A percentile compares a stretch with the other conserved stretches of the same genome.
Evolutionary conservation across 2,329 filamentous ascomycete species (phyloP).

Genomic region (Tricladium varicosporioides): DNA sequence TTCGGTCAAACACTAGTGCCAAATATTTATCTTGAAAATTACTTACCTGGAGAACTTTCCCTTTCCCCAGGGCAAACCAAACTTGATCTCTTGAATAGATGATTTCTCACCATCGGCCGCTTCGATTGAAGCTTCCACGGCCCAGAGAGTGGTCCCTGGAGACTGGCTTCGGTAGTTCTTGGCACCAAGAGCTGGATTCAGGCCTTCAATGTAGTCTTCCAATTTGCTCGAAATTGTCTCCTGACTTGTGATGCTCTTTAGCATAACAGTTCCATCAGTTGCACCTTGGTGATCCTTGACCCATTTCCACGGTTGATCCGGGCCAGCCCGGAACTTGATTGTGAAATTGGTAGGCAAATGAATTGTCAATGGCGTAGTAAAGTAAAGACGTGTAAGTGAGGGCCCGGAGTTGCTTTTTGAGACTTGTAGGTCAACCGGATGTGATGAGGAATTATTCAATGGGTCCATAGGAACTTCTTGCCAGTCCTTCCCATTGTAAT

Average conservation of each 20-base stretch:
- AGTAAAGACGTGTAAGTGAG: constrained; percentile 48
- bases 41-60: constrained; percentile 33
- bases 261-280: constrained; percentile 61
- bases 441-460: constrained; percentile 19
- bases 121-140: constrained; percentile 54
- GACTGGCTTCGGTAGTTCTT: constrained; percentile 60
- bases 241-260: constrained; percentile 40
- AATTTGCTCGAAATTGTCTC: constrained; percentile 26
- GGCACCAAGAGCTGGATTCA: constrained; percentile 56
- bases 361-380: constrained; percentile 49
- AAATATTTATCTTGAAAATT: not conserved
- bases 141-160: constrained; percentile 68
- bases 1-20: too few species aligned
- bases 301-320: constrained; percentile 65
- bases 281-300: constrained; percentile 61
- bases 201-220: constrained; percentile 51
- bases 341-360: constrained; percentile 60
- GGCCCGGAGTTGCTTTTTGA: constrained; percentile 27
- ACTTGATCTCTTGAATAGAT: constrained; percentile 42
- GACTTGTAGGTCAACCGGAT: constrained; percentile 52
- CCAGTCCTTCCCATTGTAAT: constrained; percentile 55
- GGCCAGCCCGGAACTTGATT: constrained; percentile 60
- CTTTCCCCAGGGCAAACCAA: constrained; percentile 34
- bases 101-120: constrained; percentile 58
- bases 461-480: constrained; percentile 47